Evolutionary conservation across 2,329 filamentous ascomycete species (phyloP), one percentile per base, ranked within the genome.

Genomic region (Sporothrix humicola): DNA sequence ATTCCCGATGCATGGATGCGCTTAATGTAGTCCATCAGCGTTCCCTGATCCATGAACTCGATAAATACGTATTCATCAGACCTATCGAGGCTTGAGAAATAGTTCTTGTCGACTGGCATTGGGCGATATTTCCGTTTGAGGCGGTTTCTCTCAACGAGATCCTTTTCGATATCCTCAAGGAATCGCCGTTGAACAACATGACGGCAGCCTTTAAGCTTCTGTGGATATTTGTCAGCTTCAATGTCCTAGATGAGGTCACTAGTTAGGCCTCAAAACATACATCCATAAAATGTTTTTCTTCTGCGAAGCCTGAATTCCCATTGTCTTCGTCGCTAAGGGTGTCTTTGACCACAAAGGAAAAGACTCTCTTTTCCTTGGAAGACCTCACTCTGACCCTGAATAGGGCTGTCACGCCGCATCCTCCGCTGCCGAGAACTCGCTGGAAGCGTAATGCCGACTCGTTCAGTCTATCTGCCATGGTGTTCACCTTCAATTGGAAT

Each of bases 31-130:
- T 37, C 26, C 1, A 54, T 2, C 23, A 74, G 42, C 10, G 9
- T 48, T 10, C 71, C 73, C n/a, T n/a, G 20, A 7, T 31, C 50
- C 71, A 74, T 73, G 23, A 56, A 73, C 59, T 74, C 73, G 15
- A 59, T 44, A 9, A 74, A 31, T 1, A 72, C 13, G n/a, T 73
- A 12, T 4, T 15, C 9, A 12, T 37, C 15, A 9, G 42, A 63
- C 3, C 8, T 1, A 2, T 13, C 8, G 7, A 13, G 10, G n/a
- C 20, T 4, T 20, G 17, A 12, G 10, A 59, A 13, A 2, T 20
- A 9, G n/a, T 9, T 10, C 20, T 56, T 9, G 20, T 56, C 20
- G 8, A 3, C 31, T 37, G 31, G 31, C 31, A 37, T 37, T 3
- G 3, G 9, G 8, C 66, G 66, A 15, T 50, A 0, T 4, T 23